A percentile compares a stretch with the other conserved stretches of the same genome.
Evolutionary conservation across 2,329 filamentous ascomycete species (phyloP).

Genomic region (Ophiocordyceps camponoti-saundersi): DNA sequence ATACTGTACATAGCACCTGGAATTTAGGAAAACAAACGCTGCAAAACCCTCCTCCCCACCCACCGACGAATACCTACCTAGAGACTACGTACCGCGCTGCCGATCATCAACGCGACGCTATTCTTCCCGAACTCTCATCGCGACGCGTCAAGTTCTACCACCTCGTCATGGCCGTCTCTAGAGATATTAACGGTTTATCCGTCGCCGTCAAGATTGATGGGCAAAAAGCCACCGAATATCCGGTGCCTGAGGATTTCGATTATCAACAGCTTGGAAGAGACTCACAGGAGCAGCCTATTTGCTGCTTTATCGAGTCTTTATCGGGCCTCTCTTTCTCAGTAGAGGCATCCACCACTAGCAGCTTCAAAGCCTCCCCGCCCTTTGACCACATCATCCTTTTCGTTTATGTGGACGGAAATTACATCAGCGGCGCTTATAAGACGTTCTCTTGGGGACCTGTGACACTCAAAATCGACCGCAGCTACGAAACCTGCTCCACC

Average conservation of each 20-base stretch:
- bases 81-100: too few species aligned
- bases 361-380: rapidly evolving
- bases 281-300: background rate
- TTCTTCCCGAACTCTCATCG: too few species aligned
- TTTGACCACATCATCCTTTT: rapidly evolving
- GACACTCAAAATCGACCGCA: background rate
- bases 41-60: too few species aligned
- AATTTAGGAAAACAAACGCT: too few species aligned
- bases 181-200: slow-evolving; percentile 4
- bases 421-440: rapidly evolving
- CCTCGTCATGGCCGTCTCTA: slow-evolving; percentile 8
- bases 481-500: background rate
- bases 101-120: too few species aligned
- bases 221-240: slow-evolving; percentile 8
- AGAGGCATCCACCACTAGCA: background rate
- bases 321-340: slow-evolving; percentile 6
- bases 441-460: background rate
- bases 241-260: background rate
- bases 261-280: rapidly evolving
- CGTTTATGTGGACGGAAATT: slow-evolving; percentile 6
- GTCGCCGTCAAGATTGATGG: slow-evolving; percentile 6
- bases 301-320: slow-evolving; percentile 10
- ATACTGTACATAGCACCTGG: too few species aligned
- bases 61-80: too few species aligned
- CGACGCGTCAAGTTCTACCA: background rate